Evolutionary conservation across 2,329 filamentous ascomycete species (phyloP).

Genomic region (Fusarium keratoplasticum): DNA sequence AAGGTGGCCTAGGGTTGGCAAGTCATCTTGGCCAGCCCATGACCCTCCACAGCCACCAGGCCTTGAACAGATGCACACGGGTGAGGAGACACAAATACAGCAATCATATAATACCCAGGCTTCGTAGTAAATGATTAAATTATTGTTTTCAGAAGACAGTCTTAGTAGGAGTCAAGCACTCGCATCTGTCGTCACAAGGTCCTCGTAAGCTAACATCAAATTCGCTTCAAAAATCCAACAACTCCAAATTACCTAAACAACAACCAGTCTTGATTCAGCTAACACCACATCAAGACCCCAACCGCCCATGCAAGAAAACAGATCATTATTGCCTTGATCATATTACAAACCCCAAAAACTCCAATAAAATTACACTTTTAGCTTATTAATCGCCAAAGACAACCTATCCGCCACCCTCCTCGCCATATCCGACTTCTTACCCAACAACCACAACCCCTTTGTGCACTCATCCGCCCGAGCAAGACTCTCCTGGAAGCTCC

Average conservation of each 20-base stretch:
- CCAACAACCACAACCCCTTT: conserved; percentile 64
- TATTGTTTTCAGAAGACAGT: neutral
- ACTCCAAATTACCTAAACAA: neutral
- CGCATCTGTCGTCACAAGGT: neutral
- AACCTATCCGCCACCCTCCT: conserved; percentile 41
- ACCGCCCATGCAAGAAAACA: neutral
- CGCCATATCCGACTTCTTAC: conserved; percentile 65
- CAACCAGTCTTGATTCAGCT: neutral
- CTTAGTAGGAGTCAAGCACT: neutral
- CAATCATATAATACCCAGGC: too few species aligned
- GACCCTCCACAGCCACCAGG: too few species aligned
- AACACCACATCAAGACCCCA: neutral
- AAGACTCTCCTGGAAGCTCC: conserved; percentile 46
- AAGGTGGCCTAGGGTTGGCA: accelerated
- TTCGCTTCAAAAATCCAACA: neutral
- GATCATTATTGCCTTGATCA: neutral
- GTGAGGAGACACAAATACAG: too few species aligned
- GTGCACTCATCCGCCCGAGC: conserved; percentile 60
- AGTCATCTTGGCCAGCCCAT: too few species aligned
- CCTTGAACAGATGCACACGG: too few species aligned
- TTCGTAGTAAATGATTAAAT: neutral
- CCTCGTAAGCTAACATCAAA: neutral
- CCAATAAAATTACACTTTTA: conserved; percentile 4
- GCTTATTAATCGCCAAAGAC: conserved; percentile 17
- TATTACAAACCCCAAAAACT: neutral